A percentile compares a stretch with the other conserved stretches of the same genome.
Evolutionary conservation across 139 green algal species (phyloP).

Genomic region (Diplosphaera chodatii): DNA sequence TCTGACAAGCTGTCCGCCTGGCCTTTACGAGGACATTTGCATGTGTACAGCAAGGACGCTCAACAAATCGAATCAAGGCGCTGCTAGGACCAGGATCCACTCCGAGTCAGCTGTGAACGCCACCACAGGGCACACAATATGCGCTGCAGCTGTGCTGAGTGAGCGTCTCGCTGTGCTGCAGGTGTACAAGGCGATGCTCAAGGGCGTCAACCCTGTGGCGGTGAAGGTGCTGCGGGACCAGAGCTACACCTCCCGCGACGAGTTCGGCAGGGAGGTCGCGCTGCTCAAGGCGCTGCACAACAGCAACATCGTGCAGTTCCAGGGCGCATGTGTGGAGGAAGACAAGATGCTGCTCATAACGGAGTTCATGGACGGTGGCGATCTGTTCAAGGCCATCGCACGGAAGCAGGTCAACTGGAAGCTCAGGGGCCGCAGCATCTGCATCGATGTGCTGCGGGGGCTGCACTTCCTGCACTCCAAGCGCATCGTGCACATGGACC

Average conservation of each 20-base stretch:
- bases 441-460: constrained; percentile 13
- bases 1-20: no score
- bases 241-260: neutral
- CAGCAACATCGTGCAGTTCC: constrained; percentile 6
- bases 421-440: constrained; percentile 8
- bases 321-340: neutral
- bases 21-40: no score
- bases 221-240: constrained; percentile 6
- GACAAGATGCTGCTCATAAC: neutral
- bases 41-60: no score
- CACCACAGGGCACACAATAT: no score
- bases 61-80: no score
- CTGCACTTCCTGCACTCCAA: constrained; percentile 21
- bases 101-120: no score
- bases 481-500: constrained; percentile 13
- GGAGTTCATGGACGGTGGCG: neutral
- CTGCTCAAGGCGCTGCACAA: neutral
- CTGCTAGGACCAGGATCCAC: no score
- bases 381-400: neutral
- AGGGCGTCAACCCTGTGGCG: neutral
- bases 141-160: no score
- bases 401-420: neutral
- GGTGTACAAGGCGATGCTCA: constrained; percentile 7
- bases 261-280: constrained; percentile 1
- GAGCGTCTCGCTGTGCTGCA: neutral